Base-by-base conservation (phyloP, 2,329 filamentous ascomycete species). In the Alternaria postmessia region DNA sequence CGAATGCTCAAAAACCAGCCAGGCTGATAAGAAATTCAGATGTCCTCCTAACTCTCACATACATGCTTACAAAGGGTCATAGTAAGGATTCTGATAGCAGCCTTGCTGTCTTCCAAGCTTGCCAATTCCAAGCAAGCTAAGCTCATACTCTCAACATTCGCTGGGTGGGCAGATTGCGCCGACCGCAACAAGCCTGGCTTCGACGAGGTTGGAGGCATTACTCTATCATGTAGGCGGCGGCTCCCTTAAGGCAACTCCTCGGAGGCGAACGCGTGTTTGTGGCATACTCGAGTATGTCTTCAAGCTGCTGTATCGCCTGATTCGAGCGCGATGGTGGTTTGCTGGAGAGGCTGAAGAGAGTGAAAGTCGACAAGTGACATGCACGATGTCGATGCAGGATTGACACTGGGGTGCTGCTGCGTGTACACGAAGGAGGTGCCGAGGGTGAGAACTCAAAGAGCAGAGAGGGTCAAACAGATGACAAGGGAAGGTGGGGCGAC, bases 321-420 rank as follows among this genome's bases (percentile, higher is more conserved):
- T 39, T 28, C 38, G 22, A 39, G 18, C 9, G 36, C 26, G 44
- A 49, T 36, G 30, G 38, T 6, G 41, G 51, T 38, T 16, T 46
- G 30, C 41, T 38, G 20, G 51, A 24, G 30, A 46, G 22, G 28
- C 32, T n/a, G 18, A 24, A 26, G 18, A 30, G 32, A 4, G 30
- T 49, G 52, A 30, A 32, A 26, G 20, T 14, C 52, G 26, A 42
- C 30, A 28, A 44, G 38, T 24, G n/a, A 49, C 30, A 30, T 55
- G 41, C 54, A 61, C 32, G 22, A 24, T 18, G 54, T 30, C 41
- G 52, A 56, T 52, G 52, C 32, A 54, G 42, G 18, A 26, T 51
- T 34, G 52, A 30, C 24, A 42, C 22, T 20, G 16, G 26, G 7
- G 20, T 24, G 39, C 9, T 34, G 42, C 24, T 28, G 28, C 18